Percentiles rank a stretch among this genome's conserved stretches.
phyloP scores from a whole-genome alignment of 345 rosid genomes.

The Citrus cavaleriei region DNA sequence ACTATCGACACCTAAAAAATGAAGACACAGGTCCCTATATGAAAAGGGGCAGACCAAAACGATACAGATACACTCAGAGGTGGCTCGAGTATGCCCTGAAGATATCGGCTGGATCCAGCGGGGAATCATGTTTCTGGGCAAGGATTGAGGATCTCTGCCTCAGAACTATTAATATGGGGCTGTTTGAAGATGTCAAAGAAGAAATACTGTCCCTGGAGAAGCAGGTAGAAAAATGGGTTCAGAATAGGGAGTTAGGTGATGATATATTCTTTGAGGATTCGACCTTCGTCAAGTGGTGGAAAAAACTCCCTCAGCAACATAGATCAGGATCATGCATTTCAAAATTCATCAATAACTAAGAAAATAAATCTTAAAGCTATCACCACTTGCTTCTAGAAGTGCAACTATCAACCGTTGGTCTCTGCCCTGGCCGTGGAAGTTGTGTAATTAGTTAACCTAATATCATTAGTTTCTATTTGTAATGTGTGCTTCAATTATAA shows the following conservation, averaged over 20 bases:
- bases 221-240: slow-evolving; percentile 35
- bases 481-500: not conserved
- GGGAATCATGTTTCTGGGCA: slow-evolving; percentile 74
- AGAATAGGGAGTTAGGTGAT: not conserved
- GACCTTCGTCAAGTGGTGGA: slow-evolving; percentile 49
- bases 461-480: not conserved
- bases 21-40: slow-evolving; percentile 82
- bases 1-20: slow-evolving; percentile 70
- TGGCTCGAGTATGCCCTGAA: slow-evolving; percentile 49
- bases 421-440: not conserved
- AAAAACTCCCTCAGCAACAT: slow-evolving; percentile 21
- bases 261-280: slow-evolving; percentile 48
- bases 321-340: slow-evolving; percentile 13
- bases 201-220: slow-evolving; percentile 17
- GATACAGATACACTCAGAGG: slow-evolving; percentile 58
- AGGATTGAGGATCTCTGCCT: slow-evolving; percentile 65
- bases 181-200: slow-evolving; percentile 2
- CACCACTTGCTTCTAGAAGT: not conserved
- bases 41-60: slow-evolving; percentile 56
- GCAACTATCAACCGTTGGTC: not conserved
- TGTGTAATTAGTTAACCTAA: not conserved
- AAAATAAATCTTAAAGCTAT: not conserved
- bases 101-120: slow-evolving; percentile 13
- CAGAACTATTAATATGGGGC: not conserved
- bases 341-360: not conserved